Evolutionary conservation across 2,329 filamentous ascomycete genomes (phyloP), one percentile per base, ranked within the genome.

Genomic region (Malbranchea cinnamomea): DNA sequence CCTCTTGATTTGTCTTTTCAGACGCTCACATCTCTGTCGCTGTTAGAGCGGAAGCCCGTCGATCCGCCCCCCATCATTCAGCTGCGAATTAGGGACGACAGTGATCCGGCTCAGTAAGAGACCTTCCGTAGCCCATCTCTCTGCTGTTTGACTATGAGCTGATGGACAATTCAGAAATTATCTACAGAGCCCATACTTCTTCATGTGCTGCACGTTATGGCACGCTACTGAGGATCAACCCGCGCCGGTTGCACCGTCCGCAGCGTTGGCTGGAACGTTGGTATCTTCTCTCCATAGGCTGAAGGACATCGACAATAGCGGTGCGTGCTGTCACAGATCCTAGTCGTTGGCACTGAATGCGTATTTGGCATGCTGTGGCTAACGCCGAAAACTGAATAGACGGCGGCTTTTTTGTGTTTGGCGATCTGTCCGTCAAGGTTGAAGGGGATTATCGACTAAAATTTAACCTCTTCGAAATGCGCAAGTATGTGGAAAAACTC

Each of bases 391-490:
- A n/a, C n/a, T n/a, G n/a, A 10, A n/a, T 36, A 59, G 81, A 89
- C 52, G 78, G 78, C 7, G 82, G 76, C 1, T 91, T 84, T 56
- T 92, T 92, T 46, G 76, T 92, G n/a, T 92, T 91, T 53, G 79
- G 79, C 4, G 83, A 93, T 52, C 62, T 93, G 13, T 89, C 81
- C 0, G 73, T 87, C 36, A 78, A 78, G 47, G 62, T 73, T 14
- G 71, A 79, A 43, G 84, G 84, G 17, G 64, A 62, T 12, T 87
- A 74, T 48, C 66, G 75, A 20, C 64, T 93, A 22, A 68, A 74
- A 32, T 92, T 93, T 49, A 77, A 71, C 28, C 63, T 92, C 9
- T 85, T 78, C 52, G 78, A 85, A 50, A 71, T 81, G 56, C 63
- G 59, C 42, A 70, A 68, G 63, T 71, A 52, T 42, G 63, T 50